phyloP scores from a whole-genome alignment of 2,329 filamentous ascomycete species.

The Trichoderma oligosporum region DNA sequence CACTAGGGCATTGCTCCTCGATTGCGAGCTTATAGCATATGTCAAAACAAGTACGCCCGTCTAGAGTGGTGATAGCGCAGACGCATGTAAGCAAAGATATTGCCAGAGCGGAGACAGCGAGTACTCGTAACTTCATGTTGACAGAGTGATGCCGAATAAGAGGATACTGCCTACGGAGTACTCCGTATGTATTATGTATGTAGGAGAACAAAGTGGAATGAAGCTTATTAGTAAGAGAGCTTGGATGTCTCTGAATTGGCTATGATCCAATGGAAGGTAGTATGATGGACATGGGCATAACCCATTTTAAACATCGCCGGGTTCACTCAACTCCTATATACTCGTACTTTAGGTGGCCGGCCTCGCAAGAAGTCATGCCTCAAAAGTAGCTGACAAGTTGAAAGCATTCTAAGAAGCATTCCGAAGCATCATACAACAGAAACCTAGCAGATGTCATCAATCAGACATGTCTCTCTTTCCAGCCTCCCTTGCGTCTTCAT shows the following conservation, averaged over 20 bases:
- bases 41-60: conserved; percentile 9
- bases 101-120: conserved; percentile 1
- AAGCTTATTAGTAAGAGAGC: background rate
- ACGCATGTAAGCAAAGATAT: background rate
- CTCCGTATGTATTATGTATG: too few species aligned
- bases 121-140: too few species aligned
- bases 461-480: conserved; percentile 4
- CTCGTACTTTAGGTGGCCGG: too few species aligned
- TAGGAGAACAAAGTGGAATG: background rate
- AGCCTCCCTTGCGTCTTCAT: background rate
- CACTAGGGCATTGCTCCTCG: conserved; percentile 11
- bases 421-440: background rate
- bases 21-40: conserved; percentile 4
- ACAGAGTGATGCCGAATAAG: too few species aligned
- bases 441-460: background rate
- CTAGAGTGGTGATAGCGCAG: background rate
- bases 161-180: background rate
- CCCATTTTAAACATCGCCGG: background rate
- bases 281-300: background rate
- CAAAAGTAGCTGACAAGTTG: too few species aligned
- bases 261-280: background rate
- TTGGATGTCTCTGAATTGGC: background rate
- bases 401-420: background rate
- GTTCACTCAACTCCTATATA: background rate
- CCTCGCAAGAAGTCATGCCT: too few species aligned